Conservation (phyloP, 108 stramenopile genomes). For the Conticribra weissflogii region DNA sequence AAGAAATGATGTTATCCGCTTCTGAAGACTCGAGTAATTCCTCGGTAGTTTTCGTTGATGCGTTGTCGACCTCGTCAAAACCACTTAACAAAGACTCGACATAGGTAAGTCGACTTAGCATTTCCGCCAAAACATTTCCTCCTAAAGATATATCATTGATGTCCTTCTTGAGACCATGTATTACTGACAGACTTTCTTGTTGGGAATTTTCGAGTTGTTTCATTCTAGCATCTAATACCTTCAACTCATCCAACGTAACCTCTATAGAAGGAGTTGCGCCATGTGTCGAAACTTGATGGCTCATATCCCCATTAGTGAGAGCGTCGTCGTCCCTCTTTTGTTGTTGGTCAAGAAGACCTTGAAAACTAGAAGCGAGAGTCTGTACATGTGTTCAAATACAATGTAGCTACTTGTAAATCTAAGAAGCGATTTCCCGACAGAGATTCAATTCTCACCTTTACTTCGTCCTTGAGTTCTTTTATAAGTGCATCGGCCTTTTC, state of each 20-base stretch:
- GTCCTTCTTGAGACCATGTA: neutral
- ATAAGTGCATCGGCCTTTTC: slow-evolving; percentile 2
- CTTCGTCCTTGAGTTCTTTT: slow-evolving; percentile 13
- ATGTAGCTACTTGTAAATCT: too few species aligned
- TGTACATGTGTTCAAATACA: too few species aligned
- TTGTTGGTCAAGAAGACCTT: neutral
- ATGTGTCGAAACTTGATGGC: neutral
- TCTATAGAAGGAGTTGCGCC: neutral
- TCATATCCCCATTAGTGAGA: neutral
- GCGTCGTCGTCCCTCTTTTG: neutral
- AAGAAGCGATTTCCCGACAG: too few species aligned
- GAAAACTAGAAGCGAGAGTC: slow-evolving; percentile 1
- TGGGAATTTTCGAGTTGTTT: slow-evolving; percentile 23
- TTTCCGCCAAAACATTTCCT: neutral
- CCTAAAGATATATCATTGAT: neutral
- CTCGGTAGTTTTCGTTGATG: too few species aligned
- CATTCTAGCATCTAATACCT: slow-evolving; percentile 17
- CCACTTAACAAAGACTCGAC: slow-evolving; percentile 30
- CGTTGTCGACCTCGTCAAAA: slow-evolving; percentile 10
- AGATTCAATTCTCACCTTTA: slow-evolving; percentile 17
- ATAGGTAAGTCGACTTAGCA: slow-evolving; percentile 7
- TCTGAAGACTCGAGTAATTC: too few species aligned
- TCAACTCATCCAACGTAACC: neutral
- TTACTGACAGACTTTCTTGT: neutral
- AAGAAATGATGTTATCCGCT: too few species aligned